A percentile compares a stretch with the other conserved stretches of the same genome.
These are phyloP conservation scores for Thamnidium elegans DNA, from an alignment of 192 early-diverging fungal genomes.

Conservation along the genomic window DNA sequence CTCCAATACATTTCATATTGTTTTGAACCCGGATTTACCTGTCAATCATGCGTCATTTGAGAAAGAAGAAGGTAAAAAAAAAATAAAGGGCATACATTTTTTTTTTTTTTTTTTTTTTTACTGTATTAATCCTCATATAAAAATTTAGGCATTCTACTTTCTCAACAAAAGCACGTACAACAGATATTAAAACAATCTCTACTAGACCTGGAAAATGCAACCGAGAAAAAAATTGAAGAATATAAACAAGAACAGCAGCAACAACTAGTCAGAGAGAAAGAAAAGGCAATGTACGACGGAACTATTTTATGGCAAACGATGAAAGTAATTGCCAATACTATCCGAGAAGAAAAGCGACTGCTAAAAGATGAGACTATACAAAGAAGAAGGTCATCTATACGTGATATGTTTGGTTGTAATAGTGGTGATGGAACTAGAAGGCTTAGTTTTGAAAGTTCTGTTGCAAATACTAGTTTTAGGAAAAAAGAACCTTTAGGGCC, in stretches of 20 bases:
- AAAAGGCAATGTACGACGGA: slow-evolving; percentile 12
- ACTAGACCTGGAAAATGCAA: background rate
- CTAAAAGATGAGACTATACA: no score
- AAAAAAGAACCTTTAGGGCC: no score
- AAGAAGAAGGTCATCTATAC: no score
- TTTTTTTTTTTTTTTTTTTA: background rate
- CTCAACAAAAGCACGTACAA: background rate
- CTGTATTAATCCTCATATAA: background rate
- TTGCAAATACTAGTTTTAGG: no score
- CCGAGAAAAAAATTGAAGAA: slow-evolving; percentile 6
- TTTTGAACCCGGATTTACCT: slow-evolving; percentile 12
- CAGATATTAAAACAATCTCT: background rate
- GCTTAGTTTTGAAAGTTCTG: no score
- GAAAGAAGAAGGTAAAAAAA: slow-evolving; percentile 1
- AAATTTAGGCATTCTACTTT: background rate
- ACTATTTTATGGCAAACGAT: slow-evolving; percentile 17
- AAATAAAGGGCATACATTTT: background rate
- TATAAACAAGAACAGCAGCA: slow-evolving; percentile 15
- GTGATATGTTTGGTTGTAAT: no score
- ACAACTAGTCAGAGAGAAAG: background rate
- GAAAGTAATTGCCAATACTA: slow-evolving; percentile 8
- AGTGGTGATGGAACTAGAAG: no score
- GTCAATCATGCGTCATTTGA: background rate
- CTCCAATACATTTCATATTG: slow-evolving; percentile 1
- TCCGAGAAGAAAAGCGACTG: background rate